Percentiles rank a stretch among this genome's conserved stretches.
Conservation (phyloP, 2,329 filamentous ascomycete genomes). For the Ophiocordyceps polyrhachis-furcata region DNA sequence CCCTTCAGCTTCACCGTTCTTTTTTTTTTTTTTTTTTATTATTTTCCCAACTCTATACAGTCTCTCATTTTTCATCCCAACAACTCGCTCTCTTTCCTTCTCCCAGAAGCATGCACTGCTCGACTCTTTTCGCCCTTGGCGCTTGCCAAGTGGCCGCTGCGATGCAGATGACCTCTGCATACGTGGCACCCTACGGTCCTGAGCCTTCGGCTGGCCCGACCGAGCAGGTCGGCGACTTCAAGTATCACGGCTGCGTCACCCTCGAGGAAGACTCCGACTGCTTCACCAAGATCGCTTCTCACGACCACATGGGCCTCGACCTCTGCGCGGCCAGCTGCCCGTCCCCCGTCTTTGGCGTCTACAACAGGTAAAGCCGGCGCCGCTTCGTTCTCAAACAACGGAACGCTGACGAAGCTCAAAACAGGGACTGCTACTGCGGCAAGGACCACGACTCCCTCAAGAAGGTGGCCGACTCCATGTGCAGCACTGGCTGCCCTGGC, state of each 20-base stretch:
- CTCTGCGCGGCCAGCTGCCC: conserved; percentile 9
- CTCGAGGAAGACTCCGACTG: conserved; percentile 2
- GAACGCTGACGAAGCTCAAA: conserved; percentile 1
- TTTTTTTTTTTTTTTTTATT: neutral
- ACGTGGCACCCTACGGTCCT: conserved; percentile 6
- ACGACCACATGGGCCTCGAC: conserved; percentile 8
- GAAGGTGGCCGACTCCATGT: conserved; percentile 5
- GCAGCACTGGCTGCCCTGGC: conserved; percentile 12
- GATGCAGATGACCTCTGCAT: conserved; percentile 7
- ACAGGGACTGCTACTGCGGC: conserved; percentile 15
- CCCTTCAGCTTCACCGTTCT: neutral
- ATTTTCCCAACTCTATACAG: neutral
- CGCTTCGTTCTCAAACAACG: neutral
- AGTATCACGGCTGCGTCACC: conserved; percentile 10
- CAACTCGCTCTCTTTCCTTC: neutral
- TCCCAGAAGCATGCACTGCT: neutral
- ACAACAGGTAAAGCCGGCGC: conserved; percentile 6
- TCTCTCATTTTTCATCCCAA: neutral
- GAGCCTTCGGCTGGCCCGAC: conserved; percentile 1
- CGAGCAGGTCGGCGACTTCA: conserved; percentile 5
- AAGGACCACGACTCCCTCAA: conserved; percentile 2
- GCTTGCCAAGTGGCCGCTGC: conserved; percentile 10
- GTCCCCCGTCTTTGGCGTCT: conserved; percentile 9
- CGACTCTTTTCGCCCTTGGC: neutral
- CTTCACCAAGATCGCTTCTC: conserved; percentile 6